Conservation (phyloP, 2,329 filamentous ascomycete species). For the Macrophomina phaseolina region DNA sequence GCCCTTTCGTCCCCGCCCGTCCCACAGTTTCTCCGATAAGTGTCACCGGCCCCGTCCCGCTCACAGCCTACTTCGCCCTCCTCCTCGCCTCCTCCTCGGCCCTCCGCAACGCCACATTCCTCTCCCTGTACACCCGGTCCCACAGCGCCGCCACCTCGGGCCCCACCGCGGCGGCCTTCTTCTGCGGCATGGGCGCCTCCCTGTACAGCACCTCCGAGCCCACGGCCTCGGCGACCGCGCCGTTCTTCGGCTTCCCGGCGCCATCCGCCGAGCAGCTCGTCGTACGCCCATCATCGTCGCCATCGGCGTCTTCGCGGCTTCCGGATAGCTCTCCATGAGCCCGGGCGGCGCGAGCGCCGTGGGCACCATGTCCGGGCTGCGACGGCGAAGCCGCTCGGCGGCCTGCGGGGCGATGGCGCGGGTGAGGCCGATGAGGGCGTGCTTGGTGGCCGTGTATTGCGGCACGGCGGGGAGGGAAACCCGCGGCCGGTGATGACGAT, state of each 20-base stretch:
- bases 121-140: conserved; percentile 37
- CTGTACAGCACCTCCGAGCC: conserved; percentile 36
- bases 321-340: conserved; percentile 36
- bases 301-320: conserved; percentile 40
- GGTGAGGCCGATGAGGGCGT: conserved; percentile 43
- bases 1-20: background rate
- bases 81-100: conserved; percentile 17
- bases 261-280: conserved; percentile 31
- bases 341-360: conserved; percentile 40
- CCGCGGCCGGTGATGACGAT: conserved; percentile 47
- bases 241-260: conserved; percentile 31
- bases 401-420: conserved; percentile 35
- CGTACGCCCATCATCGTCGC: conserved; percentile 39
- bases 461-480: conserved; percentile 40
- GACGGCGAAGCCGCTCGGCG: conserved; percentile 33
- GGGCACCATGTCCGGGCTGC: conserved; percentile 40
- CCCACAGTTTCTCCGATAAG: background rate
- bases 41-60: no score
- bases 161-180: conserved; percentile 32
- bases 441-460: conserved; percentile 45
- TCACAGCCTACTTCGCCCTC: background rate
- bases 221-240: conserved; percentile 37
- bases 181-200: conserved; percentile 29
- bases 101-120: conserved; percentile 33
- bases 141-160: conserved; percentile 30